Conservation (phyloP, 805 yeast species). For the Kuraishia hungarica region DNA sequence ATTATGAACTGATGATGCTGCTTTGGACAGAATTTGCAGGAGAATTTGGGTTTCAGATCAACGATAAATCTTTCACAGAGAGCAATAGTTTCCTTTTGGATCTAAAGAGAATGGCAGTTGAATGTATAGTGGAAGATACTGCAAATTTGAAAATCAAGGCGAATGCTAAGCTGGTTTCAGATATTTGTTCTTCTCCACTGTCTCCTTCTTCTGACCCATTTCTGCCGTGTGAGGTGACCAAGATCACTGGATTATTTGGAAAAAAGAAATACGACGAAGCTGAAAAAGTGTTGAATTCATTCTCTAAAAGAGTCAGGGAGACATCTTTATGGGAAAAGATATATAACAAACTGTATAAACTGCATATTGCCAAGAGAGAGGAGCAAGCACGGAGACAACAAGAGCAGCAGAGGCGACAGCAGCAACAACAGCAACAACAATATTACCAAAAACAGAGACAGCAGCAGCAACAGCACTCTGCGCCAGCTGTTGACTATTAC, state of each 20-base stretch:
- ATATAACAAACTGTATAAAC: constrained; percentile 12
- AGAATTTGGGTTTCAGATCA: neutral
- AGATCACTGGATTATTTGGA: constrained; percentile 27
- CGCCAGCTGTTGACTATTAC: constrained; percentile 55
- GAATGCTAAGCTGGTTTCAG: neutral
- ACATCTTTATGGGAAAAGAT: constrained; percentile 30
- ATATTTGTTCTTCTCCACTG: neutral
- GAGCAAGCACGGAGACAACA: constrained; percentile 22
- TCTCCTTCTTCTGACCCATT: constrained; percentile 10
- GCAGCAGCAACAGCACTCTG: constrained; percentile 23
- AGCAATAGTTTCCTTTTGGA: constrained; percentile 10
- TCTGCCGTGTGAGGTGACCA: constrained; percentile 29
- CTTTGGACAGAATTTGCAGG: neutral
- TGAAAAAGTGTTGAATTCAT: constrained; percentile 22
- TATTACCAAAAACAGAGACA: constrained; percentile 30
- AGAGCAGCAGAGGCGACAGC: constrained; percentile 30
- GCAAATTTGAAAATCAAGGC: constrained; percentile 10
- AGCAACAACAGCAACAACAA: constrained; percentile 37
- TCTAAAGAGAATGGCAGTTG: constrained; percentile 4
- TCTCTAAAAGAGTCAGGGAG: constrained; percentile 26
- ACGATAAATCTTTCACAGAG: neutral
- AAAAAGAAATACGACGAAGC: constrained; percentile 30
- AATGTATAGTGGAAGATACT: constrained; percentile 8
- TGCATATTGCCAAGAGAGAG: constrained; percentile 1
- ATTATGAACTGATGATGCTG: constrained; percentile 8